Base-by-base conservation (phyloP, 495 filamentous ascomycete genomes). In the Xylaria curta region DNA sequence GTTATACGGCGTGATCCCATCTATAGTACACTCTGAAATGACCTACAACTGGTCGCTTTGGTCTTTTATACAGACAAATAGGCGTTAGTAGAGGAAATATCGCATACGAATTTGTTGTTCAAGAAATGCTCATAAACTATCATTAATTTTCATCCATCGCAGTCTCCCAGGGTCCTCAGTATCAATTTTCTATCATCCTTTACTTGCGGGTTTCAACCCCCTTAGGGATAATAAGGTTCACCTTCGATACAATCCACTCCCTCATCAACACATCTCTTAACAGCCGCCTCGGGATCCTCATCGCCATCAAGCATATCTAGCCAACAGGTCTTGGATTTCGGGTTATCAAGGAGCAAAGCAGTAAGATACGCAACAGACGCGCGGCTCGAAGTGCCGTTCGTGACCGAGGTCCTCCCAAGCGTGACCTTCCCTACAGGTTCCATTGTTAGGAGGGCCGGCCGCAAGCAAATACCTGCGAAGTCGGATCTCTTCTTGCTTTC, bases 361-460 rank as follows among this genome's bases (percentile, higher is more conserved):
- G 88, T 88, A 51, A 93, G 86, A 69, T 86, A 84, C 17, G 93
- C 94, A 24, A 95, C 92, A 80, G 91, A 90, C 73, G 85, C 89
- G 64, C 93, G 85, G 24, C 85, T 87, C 51, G 92, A 86, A 19
- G 71, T 83, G 0, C 91, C 92, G 51, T 72, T 78, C 2, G 81
- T 82, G n/a, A 68, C 44, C 51, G 72, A 81, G 26, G 88, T 88
- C 81, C 86, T 91, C 4, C 94, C 94, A 54, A 97, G 75, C 49
- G 81, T 82, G 3, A 96, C 89, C 72, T 82, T 86, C 4, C 90
- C 86, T 3, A 86, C 89, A 9, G 87, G 88, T 28, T 87, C 85
- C 76, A 89, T 81, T 10, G 80, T 91, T 82, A 97, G 78, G 4
- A 70, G 66, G 0, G 91, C 92, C 0, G 93, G 93, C 12, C 94